Conservation (phyloP, 805 yeast species). For the Komagataella pseudopastoris region DNA sequence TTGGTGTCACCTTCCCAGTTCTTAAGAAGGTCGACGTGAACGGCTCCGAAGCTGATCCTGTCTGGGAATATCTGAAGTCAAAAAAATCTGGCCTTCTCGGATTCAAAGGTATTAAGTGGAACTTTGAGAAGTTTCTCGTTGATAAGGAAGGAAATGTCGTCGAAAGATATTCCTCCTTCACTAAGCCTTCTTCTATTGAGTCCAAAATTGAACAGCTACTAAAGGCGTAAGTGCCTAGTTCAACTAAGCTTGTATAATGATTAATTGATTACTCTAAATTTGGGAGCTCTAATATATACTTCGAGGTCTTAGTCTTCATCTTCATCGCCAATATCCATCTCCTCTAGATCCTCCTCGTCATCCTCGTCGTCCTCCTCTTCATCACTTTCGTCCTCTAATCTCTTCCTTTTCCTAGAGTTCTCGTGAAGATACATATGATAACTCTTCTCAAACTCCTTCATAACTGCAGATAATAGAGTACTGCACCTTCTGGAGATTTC, state of each 20-base stretch:
- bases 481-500: conserved; percentile 77
- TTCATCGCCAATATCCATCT: not conserved
- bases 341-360: not conserved
- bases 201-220: conserved; percentile 46
- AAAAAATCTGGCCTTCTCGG: conserved; percentile 48
- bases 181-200: conserved; percentile 52
- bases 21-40: conserved; percentile 82
- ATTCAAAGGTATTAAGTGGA: conserved; percentile 54
- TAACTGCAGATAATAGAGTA: conserved; percentile 61
- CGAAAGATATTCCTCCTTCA: conserved; percentile 41
- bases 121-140: conserved; percentile 45
- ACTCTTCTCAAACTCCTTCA: conserved; percentile 44
- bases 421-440: not conserved
- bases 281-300: not conserved
- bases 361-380: not conserved
- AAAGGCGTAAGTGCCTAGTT: conserved; percentile 7
- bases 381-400: not conserved
- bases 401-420: conserved; percentile 1
- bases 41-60: conserved; percentile 70
- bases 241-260: not conserved
- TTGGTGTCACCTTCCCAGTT: conserved; percentile 86
- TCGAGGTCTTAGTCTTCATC: not conserved
- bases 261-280: not conserved
- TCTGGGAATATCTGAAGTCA: conserved; percentile 62
- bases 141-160: conserved; percentile 42